These are phyloP conservation scores for Plenodomus tracheiphilus DNA, from an alignment of 2,329 filamentous ascomycete genomes.

Conservation along the genomic window DNA sequence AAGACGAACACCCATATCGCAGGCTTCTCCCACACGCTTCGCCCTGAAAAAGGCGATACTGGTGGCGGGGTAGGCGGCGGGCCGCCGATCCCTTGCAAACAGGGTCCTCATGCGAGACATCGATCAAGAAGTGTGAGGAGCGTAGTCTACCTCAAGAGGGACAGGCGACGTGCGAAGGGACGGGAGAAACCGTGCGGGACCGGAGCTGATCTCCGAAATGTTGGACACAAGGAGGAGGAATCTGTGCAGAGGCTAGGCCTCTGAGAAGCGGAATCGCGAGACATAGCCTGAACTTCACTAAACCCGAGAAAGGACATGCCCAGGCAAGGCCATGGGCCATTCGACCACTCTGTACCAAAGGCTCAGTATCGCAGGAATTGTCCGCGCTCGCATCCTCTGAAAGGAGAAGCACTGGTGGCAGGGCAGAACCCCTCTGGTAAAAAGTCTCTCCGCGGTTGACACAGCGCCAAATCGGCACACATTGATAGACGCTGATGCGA, in stretches of 20 bases:
- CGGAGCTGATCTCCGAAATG: too few relatives aligned
- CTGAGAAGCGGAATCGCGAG: not conserved
- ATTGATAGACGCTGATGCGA: too few relatives aligned
- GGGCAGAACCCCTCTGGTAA: constrained; percentile 12
- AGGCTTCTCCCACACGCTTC: constrained; percentile 31
- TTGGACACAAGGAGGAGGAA: too few relatives aligned
- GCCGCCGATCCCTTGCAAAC: constrained; percentile 19
- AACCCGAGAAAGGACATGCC: constrained; percentile 1
- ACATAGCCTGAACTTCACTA: not conserved
- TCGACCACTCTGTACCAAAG: constrained; percentile 21
- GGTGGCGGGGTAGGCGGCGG: constrained; percentile 19
- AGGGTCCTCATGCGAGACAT: constrained; percentile 20
- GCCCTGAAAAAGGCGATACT: constrained; percentile 26
- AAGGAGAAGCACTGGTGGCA: constrained; percentile 19
- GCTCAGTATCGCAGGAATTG: constrained; percentile 21
- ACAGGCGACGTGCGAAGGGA: not conserved
- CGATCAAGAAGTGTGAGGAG: constrained; percentile 18
- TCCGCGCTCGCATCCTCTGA: constrained; percentile 16
- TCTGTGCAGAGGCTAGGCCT: too few relatives aligned
- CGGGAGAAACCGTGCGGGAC: too few relatives aligned
- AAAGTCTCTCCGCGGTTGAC: not conserved
- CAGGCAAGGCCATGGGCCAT: constrained; percentile 24
- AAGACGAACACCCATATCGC: constrained; percentile 19
- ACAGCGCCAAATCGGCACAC: too few relatives aligned
- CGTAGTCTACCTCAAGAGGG: constrained; percentile 17